Evolutionary conservation across 78 protist genomes (phyloP).

Genomic region (Isochrysis galbana): DNA sequence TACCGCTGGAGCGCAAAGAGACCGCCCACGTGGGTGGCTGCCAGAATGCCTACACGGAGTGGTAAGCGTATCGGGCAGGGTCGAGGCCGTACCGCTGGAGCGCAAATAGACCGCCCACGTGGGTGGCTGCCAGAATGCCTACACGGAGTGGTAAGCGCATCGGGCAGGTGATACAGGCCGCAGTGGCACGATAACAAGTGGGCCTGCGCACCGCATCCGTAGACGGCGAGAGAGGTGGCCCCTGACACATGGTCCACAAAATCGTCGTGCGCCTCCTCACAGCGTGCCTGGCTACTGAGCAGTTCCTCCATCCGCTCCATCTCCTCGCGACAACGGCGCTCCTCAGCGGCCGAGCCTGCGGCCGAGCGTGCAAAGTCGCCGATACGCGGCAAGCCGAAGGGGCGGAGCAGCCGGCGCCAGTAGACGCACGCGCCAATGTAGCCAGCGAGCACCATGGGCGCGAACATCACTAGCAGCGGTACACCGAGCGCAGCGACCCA

Average conservation of each 20-base stretch:
- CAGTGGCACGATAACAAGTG: background rate
- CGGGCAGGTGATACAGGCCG: background rate
- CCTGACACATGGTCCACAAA: background rate
- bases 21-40: background rate
- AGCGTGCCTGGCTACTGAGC: background rate
- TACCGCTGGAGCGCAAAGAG: background rate
- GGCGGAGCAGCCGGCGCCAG: too few relatives aligned
- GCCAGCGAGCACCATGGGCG: background rate
- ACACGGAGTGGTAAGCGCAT: background rate
- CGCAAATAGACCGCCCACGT: slow-evolving; percentile 1
- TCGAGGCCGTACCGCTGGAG: background rate
- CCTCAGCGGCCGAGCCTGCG: background rate
- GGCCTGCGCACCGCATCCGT: background rate
- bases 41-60: background rate
- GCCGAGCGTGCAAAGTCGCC: background rate
- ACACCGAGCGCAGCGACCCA: background rate
- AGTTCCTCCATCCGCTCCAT: background rate
- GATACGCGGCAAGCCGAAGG: too few relatives aligned
- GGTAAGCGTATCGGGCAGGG: background rate
- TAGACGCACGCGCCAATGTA: background rate
- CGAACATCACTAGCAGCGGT: background rate
- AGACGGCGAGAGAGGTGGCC: background rate
- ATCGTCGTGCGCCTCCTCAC: background rate
- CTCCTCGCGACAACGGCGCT: background rate
- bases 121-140: background rate